phyloP scores from a whole-genome alignment of 2,329 filamentous ascomycete genomes.

The Clarireedia hainanense region DNA sequence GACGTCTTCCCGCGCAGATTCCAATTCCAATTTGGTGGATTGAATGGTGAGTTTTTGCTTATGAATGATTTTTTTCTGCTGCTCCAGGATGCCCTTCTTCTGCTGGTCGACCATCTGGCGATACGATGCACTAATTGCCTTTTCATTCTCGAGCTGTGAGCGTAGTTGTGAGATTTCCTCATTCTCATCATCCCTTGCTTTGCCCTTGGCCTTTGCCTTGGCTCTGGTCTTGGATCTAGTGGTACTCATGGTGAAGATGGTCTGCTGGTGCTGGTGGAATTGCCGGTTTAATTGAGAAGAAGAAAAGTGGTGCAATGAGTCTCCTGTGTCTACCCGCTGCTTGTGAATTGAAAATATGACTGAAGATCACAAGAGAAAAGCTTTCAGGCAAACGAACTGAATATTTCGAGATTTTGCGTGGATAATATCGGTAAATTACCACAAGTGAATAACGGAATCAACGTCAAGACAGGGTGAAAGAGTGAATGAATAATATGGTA shows the following conservation, averaged over 20 bases:
- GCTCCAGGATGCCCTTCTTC: background rate
- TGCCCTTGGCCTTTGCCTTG: background rate
- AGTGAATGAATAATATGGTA: background rate
- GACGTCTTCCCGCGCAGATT: background rate
- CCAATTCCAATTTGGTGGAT: background rate
- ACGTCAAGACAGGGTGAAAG: background rate
- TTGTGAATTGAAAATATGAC: no score
- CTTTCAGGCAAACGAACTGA: no score
- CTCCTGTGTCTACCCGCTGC: no score
- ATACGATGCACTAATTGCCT: background rate
- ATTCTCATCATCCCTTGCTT: background rate
- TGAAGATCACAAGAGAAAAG: no score
- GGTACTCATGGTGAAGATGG: background rate
- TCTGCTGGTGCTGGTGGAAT: no score
- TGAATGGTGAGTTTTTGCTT: background rate
- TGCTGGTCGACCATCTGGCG: background rate
- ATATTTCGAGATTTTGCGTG: no score
- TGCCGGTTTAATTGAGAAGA: no score
- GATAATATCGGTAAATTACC: no score
- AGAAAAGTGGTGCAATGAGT: no score
- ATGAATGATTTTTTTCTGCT: background rate
- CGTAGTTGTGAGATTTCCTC: conserved; percentile 2
- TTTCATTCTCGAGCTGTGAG: conserved; percentile 2
- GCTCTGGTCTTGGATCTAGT: background rate
- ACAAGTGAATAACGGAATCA: no score